A percentile compares a stretch with the other conserved stretches of the same genome.
These are phyloP conservation scores for Diaporthe batatas DNA, from an alignment of 2,329 filamentous ascomycete species.

Conservation along the genomic window DNA sequence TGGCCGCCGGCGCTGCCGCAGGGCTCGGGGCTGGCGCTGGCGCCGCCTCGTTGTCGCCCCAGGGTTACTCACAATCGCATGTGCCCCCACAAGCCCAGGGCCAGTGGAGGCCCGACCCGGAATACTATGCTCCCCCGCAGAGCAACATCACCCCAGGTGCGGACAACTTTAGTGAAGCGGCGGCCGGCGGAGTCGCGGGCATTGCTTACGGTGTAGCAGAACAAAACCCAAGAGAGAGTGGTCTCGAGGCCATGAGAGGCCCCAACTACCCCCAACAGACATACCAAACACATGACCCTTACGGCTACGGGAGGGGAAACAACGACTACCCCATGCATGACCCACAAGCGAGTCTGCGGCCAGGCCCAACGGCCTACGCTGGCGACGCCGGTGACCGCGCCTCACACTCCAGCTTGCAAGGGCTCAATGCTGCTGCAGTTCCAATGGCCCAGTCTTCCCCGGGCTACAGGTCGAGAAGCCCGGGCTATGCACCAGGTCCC, in stretches of 20 bases:
- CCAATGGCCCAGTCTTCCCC: conserved; percentile 53
- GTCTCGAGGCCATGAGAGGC: conserved; percentile 70
- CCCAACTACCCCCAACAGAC: conserved; percentile 49
- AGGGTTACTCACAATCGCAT: conserved; percentile 48
- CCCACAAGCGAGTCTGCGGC: conserved; percentile 45
- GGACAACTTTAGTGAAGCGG: conserved; percentile 75
- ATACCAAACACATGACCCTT: conserved; percentile 46
- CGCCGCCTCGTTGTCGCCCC: conserved; percentile 44
- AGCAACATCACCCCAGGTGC: conserved; percentile 70
- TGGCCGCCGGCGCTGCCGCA: conserved; percentile 45
- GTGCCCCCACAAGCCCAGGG: conserved; percentile 44
- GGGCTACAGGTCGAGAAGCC: conserved; percentile 59
- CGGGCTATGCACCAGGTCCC: conserved; percentile 56
- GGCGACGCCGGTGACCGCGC: conserved; percentile 51
- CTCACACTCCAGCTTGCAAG: conserved; percentile 59
- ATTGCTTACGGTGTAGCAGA: conserved; percentile 77
- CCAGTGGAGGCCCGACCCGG: conserved; percentile 45
- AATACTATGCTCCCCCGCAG: conserved; percentile 49
- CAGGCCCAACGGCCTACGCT: conserved; percentile 42
- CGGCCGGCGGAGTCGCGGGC: conserved; percentile 76
- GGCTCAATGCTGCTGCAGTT: conserved; percentile 52
- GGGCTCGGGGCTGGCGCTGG: conserved; percentile 44
- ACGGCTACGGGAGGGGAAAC: conserved; percentile 39
- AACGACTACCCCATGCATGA: conserved; percentile 17
- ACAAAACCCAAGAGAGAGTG: conserved; percentile 73